Base-by-base conservation (phyloP, 2,329 filamentous ascomycete genomes). In the Alternaria hordeiaustralica region DNA sequence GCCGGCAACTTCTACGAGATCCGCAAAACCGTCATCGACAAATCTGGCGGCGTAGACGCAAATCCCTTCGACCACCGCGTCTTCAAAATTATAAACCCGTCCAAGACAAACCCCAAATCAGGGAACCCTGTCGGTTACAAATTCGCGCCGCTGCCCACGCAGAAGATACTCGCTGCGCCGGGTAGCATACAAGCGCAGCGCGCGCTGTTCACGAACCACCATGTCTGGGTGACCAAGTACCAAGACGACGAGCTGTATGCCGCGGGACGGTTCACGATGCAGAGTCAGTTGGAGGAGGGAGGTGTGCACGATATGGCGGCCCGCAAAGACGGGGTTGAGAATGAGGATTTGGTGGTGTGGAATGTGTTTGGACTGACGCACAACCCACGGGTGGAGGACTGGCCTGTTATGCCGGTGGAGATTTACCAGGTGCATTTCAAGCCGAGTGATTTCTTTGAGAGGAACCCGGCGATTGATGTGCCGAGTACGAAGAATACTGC, bases 1-100 rank as follows among this genome's bases (percentile, higher is more conserved):
- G 81, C 84, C 43, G 89, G 89, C 26, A 90, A 89, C 72, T 84
- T 82, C 58, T 91, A 90, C 78, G 80, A 86, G 61, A 77, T 90
- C 47, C 79, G 81, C 18, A 84, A 87, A 53, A 82, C 79, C 0
- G 70, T 77, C 0, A 77, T 90, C 6, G 79, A 83, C 36, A 78
- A 77, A 45, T 83, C 86, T 1, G 71, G 80, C 5, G 83, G 83
- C 60, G 76, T 87, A 5, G 86, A 88, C 55, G 85, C 87, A 0
- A 86, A 86, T 61, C 86, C 87, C 0, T 73, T 78, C 10, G 76
- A 85, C 33, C 89, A 89, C 69, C 84, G 85, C 9, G 78, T 83
- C 6, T 86, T 87, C 79, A 87, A 87, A 63, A 85, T 87, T 63
- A 79, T 82, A 56, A 87, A 87, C 67, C 80, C 82, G 12, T 69